Percentiles rank a stretch among this genome's conserved stretches.
These are phyloP conservation scores for Dillenia suffruticosa DNA, from an alignment of 164 flowering plant genomes.

Conservation along the genomic window DNA sequence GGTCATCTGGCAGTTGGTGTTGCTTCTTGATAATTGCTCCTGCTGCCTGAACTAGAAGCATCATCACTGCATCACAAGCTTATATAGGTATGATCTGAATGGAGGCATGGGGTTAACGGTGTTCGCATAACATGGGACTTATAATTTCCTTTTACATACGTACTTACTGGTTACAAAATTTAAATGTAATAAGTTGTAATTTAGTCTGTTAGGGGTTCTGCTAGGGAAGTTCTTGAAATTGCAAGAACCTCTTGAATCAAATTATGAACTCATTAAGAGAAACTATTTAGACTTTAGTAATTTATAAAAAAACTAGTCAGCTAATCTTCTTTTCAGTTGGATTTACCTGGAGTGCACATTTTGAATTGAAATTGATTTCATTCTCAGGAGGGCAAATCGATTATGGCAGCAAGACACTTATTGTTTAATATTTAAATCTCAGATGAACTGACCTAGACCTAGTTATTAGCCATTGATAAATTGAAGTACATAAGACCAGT, in stretches of 20 bases:
- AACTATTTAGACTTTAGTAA: neutral
- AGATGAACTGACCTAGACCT: too few relatives aligned
- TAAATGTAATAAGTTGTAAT: neutral
- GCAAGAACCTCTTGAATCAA: neutral
- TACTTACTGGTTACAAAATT: neutral
- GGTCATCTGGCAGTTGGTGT: constrained; percentile 21
- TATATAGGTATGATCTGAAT: too few relatives aligned
- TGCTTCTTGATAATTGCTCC: constrained; percentile 17
- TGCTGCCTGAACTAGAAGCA: neutral
- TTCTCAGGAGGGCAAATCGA: too few relatives aligned
- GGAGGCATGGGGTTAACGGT: too few relatives aligned
- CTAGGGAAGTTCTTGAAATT: neutral
- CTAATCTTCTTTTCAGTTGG: too few relatives aligned
- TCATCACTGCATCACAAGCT: neutral
- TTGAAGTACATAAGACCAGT: too few relatives aligned
- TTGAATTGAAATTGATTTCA: too few relatives aligned
- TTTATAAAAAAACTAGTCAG: neutral
- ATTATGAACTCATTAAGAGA: neutral
- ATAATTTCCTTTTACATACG: neutral
- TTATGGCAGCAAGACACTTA: too few relatives aligned
- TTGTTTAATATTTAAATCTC: too few relatives aligned
- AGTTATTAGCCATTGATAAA: too few relatives aligned
- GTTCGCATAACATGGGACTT: too few relatives aligned
- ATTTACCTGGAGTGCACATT: too few relatives aligned
- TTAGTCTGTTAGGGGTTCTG: neutral